Base-by-base conservation (phyloP, 2,329 filamentous ascomycete species). In the Penicillium expansum region DNA sequence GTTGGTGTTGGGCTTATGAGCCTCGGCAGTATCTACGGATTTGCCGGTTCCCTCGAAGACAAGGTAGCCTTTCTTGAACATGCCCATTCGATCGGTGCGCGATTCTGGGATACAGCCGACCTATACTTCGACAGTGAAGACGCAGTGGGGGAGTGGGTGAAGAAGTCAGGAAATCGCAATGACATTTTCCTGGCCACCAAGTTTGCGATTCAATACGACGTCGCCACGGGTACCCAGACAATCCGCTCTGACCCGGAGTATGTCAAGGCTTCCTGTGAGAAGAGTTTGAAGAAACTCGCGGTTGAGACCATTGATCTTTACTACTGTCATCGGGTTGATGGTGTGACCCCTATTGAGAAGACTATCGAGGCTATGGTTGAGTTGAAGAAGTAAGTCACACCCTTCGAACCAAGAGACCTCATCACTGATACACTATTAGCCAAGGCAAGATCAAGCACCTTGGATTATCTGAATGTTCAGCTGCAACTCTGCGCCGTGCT, bases 371-470 rank as follows among this genome's bases (percentile, higher is more conserved):
- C 74, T 3, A 77, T 80, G 73, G 72, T 69, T 5, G 73, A 79
- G 58, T 62, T 79, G 55, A 79, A 78, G 65, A 67, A 63, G 69
- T 71, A 61, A 14, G 63, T 56, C 8, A 16, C 4, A 24, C 16
- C 35, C 18, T 32, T n/a, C 14, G n/a, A 20, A 11, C 32, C 2
- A 10, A 20, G n/a, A 24, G 9, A 5, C 22, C 14, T 27, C 22
- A 9, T 18, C 8, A 11, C 39, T 48, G 7, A 53, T 32, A 8
- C 7, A 16, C 11, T 11, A 20, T 16, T 16, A 71, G 69, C 5
- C 62, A 74, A 43, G 81, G 81, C 35, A 83, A 83, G 56, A 76
- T 82, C 61, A 73, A 70, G 29, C 64, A 80, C 64, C 69, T 83
- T 27, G 79, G 79, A 9, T 64, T 83, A 4, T 77, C 72, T 5